Evolutionary conservation across 1,139 yeast species (phyloP), one percentile per base, ranked within the genome.

Genomic region (Blastobotrys arbuscula): DNA sequence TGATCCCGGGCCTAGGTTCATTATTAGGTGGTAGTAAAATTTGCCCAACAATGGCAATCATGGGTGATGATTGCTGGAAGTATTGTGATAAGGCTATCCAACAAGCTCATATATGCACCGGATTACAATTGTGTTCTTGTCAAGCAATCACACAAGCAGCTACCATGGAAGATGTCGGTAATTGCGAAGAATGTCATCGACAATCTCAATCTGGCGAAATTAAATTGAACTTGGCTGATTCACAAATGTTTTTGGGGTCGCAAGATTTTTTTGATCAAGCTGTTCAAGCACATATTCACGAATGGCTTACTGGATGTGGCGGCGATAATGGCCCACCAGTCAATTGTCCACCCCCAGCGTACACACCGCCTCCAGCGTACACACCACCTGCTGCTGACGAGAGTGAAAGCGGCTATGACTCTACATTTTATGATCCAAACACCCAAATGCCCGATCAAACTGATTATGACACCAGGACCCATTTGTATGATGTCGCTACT

Each of bases 151-250:
- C 39, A 10, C 40, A 40, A 15, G 36, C 39, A 2, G 39, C 24
- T 7, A 40, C 35, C 13, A 39, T 35, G 39, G 45, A 34, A 10
- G 45, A 37, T 39, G 39, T 42, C 9, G 59, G 56, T 8, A 44
- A 56, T 47, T 59, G 62, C 44, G 40, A 49, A 31, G 51, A 56
- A n/a, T 59, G 62, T 45, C 53, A 59, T 42, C 43, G 54, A 13
- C 51, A 54, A 20, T 49, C 48, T 38, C 44, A 50, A 44, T 33
- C 45, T 37, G 53, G 55, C 24, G 39, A 49, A 9, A 42, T 59
- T 20, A 51, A 52, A 20, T 54, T 59, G 16, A 53, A 55, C 43
- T 43, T 59, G 39, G 59, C 44, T 2, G 56, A 53, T 15, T 52
- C 61, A 6, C 47, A 51, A 5, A 49, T 53, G 53, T 58, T 58